Conservation (phyloP, 2,329 filamentous ascomycete species). For the Didymella keratinophila region DNA sequence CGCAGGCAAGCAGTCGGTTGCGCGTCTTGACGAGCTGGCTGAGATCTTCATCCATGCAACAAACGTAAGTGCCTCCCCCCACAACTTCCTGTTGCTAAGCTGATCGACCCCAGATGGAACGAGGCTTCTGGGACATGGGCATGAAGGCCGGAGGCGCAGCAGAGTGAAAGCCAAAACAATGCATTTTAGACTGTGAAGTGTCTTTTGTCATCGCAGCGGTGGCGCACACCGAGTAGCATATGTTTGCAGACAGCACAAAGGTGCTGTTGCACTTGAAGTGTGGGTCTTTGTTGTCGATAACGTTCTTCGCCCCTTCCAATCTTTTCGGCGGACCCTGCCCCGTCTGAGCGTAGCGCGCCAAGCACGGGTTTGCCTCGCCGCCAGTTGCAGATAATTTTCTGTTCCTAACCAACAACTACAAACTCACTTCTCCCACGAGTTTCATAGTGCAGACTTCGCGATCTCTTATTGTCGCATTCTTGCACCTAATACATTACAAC, state of each 20-base stretch:
- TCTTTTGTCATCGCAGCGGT: neutral
- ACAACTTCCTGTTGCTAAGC: constrained; percentile 12
- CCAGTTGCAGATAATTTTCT: constrained; percentile 26
- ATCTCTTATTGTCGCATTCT: constrained; percentile 38
- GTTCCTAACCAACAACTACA: constrained; percentile 27
- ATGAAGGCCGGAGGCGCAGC: constrained; percentile 32
- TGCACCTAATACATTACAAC: constrained; percentile 27
- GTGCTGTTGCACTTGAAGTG: neutral
- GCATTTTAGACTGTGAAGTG: neutral
- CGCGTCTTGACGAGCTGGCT: constrained; percentile 80
- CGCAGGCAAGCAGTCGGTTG: constrained; percentile 74
- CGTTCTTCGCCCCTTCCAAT: constrained; percentile 22
- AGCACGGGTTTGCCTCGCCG: constrained; percentile 28
- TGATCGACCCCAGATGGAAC: constrained; percentile 67
- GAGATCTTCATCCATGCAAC: constrained; percentile 88
- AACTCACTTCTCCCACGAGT: constrained; percentile 28
- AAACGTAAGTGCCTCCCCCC: constrained; percentile 62
- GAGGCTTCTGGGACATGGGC: constrained; percentile 78
- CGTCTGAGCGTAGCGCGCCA: constrained; percentile 22
- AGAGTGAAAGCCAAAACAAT: neutral
- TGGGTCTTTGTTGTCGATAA: constrained; percentile 24
- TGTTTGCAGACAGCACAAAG: constrained; percentile 1
- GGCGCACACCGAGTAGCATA: neutral
- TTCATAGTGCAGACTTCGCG: constrained; percentile 32
- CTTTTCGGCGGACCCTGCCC: constrained; percentile 21